Evolutionary conservation across 306 rosid species (phyloP), one percentile per base, ranked within the genome.

Genomic region (Begonia peltatifolia): DNA sequence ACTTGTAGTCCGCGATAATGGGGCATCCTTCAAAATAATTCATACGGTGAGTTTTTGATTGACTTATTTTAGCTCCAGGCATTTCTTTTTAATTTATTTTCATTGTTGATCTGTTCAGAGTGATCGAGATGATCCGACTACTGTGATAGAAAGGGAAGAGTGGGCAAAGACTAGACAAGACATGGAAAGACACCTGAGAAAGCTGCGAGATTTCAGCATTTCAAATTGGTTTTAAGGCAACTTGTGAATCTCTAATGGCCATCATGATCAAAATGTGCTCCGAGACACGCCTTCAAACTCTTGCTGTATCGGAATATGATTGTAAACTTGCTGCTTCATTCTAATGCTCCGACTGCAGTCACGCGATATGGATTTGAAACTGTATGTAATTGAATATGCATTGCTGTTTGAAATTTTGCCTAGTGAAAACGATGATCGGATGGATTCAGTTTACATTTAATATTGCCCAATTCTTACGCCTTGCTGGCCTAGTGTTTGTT

Each of bases 171-270:
- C 76, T 59, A 80, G 97, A 67, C 54, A 72, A 62, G 97, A 89
- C 58, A 89, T 85, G 97, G 97, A 89, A 74, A 89, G 79, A 62
- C 94, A 89, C 74, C 97, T 89, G 47, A 80, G 95, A 7, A 89
- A 89, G 79, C 76, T 89, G 63, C 76, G 94, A 46, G 97, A 89
- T 75, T 89, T 85, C 70, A 78, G 61, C 41, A 68, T 75, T 63
- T 89, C 95, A 56, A 85, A 85, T 59, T 89, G 97, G 97, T 89
- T 85, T 56, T 89, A 72, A 71, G 38, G 61, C 58, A 15, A 42
- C 14, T 22, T 23, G 11, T 12, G 42, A 46, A 57, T 12, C 62
- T 58, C 6, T 30, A 6, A 5, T 20, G 23, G 23, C 23, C 0
- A 20, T 20, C 3, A 20, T 2, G 23, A 20, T 20, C 23, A 20